phyloP scores from a whole-genome alignment of 371 early-diverging fungal genomes.

The Mucor indicus region DNA sequence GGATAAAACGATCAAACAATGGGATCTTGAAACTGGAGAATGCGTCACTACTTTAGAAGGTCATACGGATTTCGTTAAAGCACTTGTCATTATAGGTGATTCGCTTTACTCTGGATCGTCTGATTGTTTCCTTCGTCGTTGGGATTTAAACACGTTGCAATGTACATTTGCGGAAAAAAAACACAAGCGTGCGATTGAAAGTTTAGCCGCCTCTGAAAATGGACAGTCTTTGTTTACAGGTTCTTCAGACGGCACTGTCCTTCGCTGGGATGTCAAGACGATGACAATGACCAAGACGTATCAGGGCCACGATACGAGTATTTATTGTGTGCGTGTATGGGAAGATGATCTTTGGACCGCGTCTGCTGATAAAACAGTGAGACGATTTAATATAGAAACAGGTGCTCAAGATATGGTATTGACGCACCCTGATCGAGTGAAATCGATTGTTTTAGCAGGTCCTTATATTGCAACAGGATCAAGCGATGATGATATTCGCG shows the following conservation, averaged over 20 bases:
- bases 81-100: conserved; percentile 44
- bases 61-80: conserved; percentile 78
- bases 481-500: conserved; percentile 78
- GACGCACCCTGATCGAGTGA: conserved; percentile 81
- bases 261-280: conserved; percentile 64
- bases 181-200: conserved; percentile 67
- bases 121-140: conserved; percentile 66
- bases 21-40: conserved; percentile 62
- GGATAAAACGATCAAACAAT: conserved; percentile 77
- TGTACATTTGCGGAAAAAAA: conserved; percentile 48
- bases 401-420: conserved; percentile 61
- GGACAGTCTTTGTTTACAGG: conserved; percentile 58
- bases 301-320: conserved; percentile 72
- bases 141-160: conserved; percentile 53
- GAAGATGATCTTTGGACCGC: conserved; percentile 71
- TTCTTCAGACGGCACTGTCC: conserved; percentile 65
- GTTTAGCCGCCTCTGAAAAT: conserved; percentile 45
- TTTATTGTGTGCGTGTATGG: conserved; percentile 52
- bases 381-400: conserved; percentile 57
- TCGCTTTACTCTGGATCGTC: conserved; percentile 68
- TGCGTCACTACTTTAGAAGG: conserved; percentile 51
- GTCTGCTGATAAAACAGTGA: conserved; percentile 78
- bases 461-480: conserved; percentile 73
- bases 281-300: conserved; percentile 36
- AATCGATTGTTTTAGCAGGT: conserved; percentile 59